A percentile compares a stretch with the other conserved stretches of the same genome.
These are phyloP conservation scores for Podospora comata DNA, from an alignment of 495 filamentous ascomycete genomes.

Conservation along the genomic window DNA sequence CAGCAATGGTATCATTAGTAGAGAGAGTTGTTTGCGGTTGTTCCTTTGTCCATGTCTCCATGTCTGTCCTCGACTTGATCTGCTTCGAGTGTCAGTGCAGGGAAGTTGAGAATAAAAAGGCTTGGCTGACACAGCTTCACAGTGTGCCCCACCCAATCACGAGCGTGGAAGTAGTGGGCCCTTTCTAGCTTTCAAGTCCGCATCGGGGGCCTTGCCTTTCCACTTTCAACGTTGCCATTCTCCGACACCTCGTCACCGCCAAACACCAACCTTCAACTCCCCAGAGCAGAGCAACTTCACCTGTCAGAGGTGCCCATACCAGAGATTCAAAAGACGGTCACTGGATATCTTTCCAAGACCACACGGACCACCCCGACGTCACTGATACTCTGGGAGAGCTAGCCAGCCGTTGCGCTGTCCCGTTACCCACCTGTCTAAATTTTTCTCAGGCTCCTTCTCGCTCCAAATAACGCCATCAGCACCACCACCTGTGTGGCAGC, in stretches of 20 bases:
- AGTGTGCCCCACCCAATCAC: neutral
- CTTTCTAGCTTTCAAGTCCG: constrained; percentile 5
- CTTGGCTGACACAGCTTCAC: constrained; percentile 22
- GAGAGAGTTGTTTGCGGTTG: neutral
- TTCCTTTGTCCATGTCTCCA: neutral
- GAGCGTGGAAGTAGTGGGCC: constrained; percentile 12
- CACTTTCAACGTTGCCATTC: constrained; percentile 22
- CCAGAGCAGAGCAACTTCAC: constrained; percentile 4
- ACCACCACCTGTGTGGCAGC: neutral
- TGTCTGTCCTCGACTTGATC: neutral
- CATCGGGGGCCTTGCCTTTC: constrained; percentile 12
- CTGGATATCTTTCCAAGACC: neutral
- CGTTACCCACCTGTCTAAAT: constrained; percentile 6
- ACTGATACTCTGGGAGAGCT: neutral
- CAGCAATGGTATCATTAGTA: neutral
- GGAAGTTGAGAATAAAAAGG: neutral
- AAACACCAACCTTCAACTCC: constrained; percentile 7
- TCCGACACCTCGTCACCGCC: constrained; percentile 7
- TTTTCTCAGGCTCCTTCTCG: constrained; percentile 19
- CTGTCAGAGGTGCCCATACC: neutral
- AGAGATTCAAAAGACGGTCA: neutral
- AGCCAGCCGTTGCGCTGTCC: constrained; percentile 5
- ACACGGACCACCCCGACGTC: neutral
- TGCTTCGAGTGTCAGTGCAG: neutral
- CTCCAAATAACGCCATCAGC: neutral